phyloP scores from a whole-genome alignment of 352 stramenopile species.

The Pythium chondricola region DNA sequence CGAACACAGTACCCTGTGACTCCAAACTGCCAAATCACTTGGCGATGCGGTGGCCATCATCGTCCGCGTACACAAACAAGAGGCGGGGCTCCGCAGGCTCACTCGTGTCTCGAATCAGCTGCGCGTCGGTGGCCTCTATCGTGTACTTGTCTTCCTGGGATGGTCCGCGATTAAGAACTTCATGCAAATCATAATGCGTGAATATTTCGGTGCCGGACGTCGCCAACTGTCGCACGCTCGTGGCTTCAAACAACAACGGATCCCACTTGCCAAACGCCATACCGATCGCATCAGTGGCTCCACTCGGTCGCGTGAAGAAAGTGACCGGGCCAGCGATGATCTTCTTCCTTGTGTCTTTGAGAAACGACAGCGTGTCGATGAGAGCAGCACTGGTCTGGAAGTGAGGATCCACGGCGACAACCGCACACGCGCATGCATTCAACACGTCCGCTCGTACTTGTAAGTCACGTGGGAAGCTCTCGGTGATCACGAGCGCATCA shows the following conservation, averaged over 20 bases:
- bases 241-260: conserved; percentile 23
- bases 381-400: conserved; percentile 30
- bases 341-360: conserved; percentile 37
- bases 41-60: conserved; percentile 7
- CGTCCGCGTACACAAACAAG: conserved; percentile 6
- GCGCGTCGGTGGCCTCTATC: background rate
- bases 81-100: background rate
- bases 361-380: conserved; percentile 40
- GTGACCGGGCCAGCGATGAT: conserved; percentile 31
- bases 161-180: background rate
- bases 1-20: conserved; percentile 4
- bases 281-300: conserved; percentile 38
- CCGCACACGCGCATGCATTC: conserved; percentile 17
- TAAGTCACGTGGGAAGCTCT: conserved; percentile 26
- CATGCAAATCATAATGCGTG: background rate
- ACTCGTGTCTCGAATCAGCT: background rate
- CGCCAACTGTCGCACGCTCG: background rate
- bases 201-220: background rate
- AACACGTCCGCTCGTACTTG: conserved; percentile 28
- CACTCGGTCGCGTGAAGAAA: conserved; percentile 36
- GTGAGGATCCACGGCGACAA: conserved; percentile 31
- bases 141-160: background rate
- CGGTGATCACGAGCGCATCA: conserved; percentile 30
- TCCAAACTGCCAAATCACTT: conserved; percentile 2
- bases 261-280: conserved; percentile 39